phyloP scores from a whole-genome alignment of 2,329 filamentous ascomycete genomes.

The Cryphonectria parasitica region DNA sequence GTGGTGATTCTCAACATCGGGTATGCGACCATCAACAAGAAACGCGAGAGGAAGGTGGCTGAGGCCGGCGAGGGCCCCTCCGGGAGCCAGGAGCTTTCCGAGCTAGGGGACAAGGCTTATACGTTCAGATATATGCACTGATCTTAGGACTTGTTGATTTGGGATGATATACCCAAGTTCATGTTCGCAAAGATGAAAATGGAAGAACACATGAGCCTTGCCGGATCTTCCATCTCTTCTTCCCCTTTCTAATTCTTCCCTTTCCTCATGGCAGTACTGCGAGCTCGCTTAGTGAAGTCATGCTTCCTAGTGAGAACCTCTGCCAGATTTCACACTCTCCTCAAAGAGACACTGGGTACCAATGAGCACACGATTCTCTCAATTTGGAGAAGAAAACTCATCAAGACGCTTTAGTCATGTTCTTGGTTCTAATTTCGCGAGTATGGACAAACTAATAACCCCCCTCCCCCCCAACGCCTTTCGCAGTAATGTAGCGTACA shows the following conservation, averaged over 20 bases:
- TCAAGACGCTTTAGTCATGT: not conserved
- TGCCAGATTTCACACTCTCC: too few relatives aligned
- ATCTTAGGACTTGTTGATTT: not conserved
- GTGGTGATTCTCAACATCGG: not conserved
- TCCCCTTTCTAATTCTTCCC: too few relatives aligned
- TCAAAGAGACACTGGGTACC: too few relatives aligned
- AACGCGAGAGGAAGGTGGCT: not conserved
- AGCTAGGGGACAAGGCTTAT: not conserved
- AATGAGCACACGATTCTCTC: not conserved
- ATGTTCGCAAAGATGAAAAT: not conserved
- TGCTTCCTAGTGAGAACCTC: too few relatives aligned
- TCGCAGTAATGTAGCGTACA: not conserved
- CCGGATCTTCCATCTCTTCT: not conserved
- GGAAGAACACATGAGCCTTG: not conserved
- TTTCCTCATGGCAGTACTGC: too few relatives aligned
- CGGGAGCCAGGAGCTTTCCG: not conserved
- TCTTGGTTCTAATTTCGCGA: not conserved
- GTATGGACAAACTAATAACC: not conserved
- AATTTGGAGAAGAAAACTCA: too few relatives aligned
- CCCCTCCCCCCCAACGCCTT: too few relatives aligned
- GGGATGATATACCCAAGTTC: not conserved
- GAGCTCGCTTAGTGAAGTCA: too few relatives aligned
- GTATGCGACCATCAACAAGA: not conserved
- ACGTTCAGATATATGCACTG: constrained; percentile 1
- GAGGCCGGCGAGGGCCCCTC: not conserved